These are phyloP conservation scores for Leccinum disarticulatum DNA, from an alignment of 768 basidiomycete genomes.

Conservation along the genomic window DNA sequence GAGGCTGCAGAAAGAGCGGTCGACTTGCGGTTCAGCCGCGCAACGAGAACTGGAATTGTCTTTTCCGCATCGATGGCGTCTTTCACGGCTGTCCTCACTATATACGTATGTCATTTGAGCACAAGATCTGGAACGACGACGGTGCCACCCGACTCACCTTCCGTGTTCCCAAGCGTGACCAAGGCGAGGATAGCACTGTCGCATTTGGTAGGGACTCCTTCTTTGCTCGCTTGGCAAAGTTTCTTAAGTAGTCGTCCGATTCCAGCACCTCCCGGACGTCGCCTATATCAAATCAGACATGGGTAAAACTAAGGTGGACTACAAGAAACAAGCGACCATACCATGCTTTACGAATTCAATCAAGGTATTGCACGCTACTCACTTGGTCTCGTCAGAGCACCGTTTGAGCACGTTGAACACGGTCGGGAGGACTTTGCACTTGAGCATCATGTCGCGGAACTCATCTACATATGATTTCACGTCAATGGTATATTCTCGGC, in stretches of 20 bases:
- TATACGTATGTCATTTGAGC: not conserved
- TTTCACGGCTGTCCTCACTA: conserved; percentile 11
- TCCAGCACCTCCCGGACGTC: conserved; percentile 10
- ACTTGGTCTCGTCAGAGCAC: conserved; percentile 22
- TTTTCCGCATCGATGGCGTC: conserved; percentile 15
- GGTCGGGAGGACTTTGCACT: conserved; percentile 11
- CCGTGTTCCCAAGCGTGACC: conserved; percentile 13
- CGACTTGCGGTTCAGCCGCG: conserved; percentile 15
- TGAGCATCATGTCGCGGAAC: conserved; percentile 20
- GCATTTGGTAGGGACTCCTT: conserved; percentile 7
- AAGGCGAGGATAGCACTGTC: conserved; percentile 21
- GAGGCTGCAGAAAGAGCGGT: conserved; percentile 22
- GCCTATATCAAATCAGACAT: conserved; percentile 4
- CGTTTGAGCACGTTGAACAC: conserved; percentile 22
- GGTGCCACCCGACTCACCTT: conserved; percentile 4
- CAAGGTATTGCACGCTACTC: conserved; percentile 13
- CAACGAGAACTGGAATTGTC: conserved; percentile 19
- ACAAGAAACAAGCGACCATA: not conserved
- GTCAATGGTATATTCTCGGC: conserved; percentile 1
- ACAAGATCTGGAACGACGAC: not conserved
- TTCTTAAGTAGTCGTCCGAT: conserved; percentile 5
- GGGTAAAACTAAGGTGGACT: not conserved
- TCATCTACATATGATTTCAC: conserved; percentile 11
- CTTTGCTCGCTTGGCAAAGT: conserved; percentile 18
- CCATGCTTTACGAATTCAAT: conserved; percentile 19